These are phyloP conservation scores for Coemansia sp. DNA, from an alignment of 192 early-diverging fungal genomes.

Conservation along the genomic window DNA sequence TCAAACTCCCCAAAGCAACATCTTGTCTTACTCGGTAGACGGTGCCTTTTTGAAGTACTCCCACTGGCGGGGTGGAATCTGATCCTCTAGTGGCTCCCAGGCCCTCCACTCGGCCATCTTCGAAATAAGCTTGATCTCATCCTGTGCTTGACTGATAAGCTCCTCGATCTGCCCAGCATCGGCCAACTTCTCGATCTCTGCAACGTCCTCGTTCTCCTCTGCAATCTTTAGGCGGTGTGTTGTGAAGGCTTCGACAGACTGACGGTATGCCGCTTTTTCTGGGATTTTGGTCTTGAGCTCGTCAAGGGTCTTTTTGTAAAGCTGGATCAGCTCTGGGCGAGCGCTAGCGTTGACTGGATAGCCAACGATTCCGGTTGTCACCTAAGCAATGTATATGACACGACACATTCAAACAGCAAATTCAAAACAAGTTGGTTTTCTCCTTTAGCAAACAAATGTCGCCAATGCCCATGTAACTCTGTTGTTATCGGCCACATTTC, in stretches of 20 bases:
- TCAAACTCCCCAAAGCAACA: no score
- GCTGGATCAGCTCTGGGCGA: constrained; percentile 78
- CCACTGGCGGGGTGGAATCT: constrained; percentile 83
- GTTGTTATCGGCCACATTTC: no score
- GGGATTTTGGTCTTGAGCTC: constrained; percentile 73
- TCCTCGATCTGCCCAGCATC: constrained; percentile 89
- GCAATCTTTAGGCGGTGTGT: constrained; percentile 74
- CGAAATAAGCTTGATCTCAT: constrained; percentile 77
- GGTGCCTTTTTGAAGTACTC: constrained; percentile 57
- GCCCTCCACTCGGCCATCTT: constrained; percentile 90
- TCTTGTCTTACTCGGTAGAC: constrained; percentile 19
- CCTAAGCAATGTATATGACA: constrained; percentile 7
- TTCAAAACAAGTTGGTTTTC: not conserved
- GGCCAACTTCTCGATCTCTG: constrained; percentile 76
- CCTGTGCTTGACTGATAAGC: constrained; percentile 82
- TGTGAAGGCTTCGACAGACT: constrained; percentile 77
- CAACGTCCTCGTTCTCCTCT: constrained; percentile 69
- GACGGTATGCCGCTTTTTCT: constrained; percentile 73
- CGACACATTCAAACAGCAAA: not conserved
- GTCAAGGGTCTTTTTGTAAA: constrained; percentile 79
- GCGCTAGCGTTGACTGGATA: constrained; percentile 84
- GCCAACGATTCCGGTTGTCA: constrained; percentile 83
- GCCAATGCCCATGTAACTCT: not conserved
- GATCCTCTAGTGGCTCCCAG: constrained; percentile 82
- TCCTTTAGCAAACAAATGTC: not conserved